Evolutionary conservation across 768 basidiomycete genomes (phyloP).

Genomic region (Suillus subluteus): DNA sequence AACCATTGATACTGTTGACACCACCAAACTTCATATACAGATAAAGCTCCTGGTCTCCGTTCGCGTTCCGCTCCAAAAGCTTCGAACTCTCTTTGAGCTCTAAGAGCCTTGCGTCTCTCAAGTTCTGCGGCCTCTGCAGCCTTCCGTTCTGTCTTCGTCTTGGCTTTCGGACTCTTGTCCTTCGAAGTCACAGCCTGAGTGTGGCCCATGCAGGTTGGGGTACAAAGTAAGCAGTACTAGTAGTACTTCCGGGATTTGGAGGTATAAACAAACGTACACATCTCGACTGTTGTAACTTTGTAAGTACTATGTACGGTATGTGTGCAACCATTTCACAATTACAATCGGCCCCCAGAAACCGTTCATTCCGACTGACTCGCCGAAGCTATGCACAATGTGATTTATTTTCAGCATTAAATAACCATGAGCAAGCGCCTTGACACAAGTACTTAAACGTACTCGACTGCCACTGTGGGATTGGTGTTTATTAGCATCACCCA

Average conservation of each 20-base stretch:
- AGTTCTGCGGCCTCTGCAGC: slow-evolving; percentile 1
- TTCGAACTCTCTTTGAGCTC: not conserved
- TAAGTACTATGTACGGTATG: too few relatives aligned
- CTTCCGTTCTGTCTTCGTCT: not conserved
- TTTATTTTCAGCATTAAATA: not conserved
- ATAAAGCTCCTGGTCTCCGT: slow-evolving; percentile 1
- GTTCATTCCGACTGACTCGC: not conserved
- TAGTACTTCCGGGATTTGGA: not conserved
- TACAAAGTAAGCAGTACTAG: too few relatives aligned
- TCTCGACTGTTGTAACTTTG: too few relatives aligned
- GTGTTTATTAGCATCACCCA: too few relatives aligned
- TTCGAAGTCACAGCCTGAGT: not conserved
- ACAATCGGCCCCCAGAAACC: not conserved
- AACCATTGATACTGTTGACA: slow-evolving; percentile 35
- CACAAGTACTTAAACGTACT: not conserved
- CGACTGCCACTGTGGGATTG: too few relatives aligned
- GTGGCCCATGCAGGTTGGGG: not conserved
- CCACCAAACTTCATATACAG: slow-evolving; percentile 15
- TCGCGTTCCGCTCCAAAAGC: slow-evolving; percentile 1
- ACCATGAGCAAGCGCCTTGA: not conserved
- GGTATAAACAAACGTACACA: slow-evolving; percentile 16
- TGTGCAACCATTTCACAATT: too few relatives aligned
- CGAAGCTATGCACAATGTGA: too few relatives aligned
- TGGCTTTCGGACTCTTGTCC: not conserved
- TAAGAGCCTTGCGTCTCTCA: not conserved